Evolutionary conservation across 805 yeast genomes (phyloP).

Genomic region (Candida palmyrensis): DNA sequence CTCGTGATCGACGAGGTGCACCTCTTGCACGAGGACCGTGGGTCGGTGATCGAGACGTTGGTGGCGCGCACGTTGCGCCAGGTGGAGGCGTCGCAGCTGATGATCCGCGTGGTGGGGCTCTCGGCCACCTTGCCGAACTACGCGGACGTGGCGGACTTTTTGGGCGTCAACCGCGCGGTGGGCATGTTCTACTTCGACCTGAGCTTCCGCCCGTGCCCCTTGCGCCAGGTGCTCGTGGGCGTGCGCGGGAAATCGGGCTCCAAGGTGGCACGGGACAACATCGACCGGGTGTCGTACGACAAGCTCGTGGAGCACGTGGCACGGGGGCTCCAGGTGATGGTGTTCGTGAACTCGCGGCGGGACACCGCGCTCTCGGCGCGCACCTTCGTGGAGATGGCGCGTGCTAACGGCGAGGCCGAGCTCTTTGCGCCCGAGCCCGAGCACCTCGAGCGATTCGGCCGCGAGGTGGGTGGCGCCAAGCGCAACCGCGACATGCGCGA

Average conservation of each 20-base stretch:
- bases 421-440: conserved; percentile 44
- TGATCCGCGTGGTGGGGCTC: conserved; percentile 90
- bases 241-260: conserved; percentile 83
- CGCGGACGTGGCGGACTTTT: conserved; percentile 89
- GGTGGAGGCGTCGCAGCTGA: conserved; percentile 88
- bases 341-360: conserved; percentile 91
- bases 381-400: conserved; percentile 64
- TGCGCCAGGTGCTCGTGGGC: conserved; percentile 83
- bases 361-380: conserved; percentile 85
- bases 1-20: conserved; percentile 96
- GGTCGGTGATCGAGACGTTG: conserved; percentile 92
- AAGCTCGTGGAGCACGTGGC: conserved; percentile 63
- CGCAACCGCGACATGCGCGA: conserved; percentile 78
- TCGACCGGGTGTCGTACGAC: conserved; percentile 73
- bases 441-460: conserved; percentile 39
- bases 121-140: conserved; percentile 93
- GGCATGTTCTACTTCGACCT: conserved; percentile 96
- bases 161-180: conserved; percentile 82
- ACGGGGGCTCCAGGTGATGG: conserved; percentile 87
- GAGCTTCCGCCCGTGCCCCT: conserved; percentile 89
- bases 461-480: conserved; percentile 65
- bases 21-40: conserved; percentile 93
- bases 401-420: conserved; percentile 49
- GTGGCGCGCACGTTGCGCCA: conserved; percentile 93
- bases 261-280: conserved; percentile 60